Base-by-base conservation (phyloP, 2,329 filamentous ascomycete genomes). In the Calonectria ilicicola region DNA sequence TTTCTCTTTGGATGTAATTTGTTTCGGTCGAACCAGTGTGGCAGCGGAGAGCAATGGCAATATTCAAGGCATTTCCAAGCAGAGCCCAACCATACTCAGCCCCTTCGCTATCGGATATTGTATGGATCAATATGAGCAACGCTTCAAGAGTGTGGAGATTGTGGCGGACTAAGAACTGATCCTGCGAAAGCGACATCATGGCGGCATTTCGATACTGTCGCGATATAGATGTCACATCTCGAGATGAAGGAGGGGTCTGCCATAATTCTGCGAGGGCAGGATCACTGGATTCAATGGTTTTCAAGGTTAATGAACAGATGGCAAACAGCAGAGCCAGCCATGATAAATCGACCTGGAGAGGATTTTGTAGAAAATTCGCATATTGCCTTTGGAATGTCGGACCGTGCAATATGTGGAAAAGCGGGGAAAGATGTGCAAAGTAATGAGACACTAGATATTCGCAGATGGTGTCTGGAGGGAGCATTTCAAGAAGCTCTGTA, bases 381-480 rank as follows among this genome's bases (percentile, higher is more conserved):
- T 77, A 77, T n/a, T 74, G 67, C 17, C 67, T 71, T 64, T 77
- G 65, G 26, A 77, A 76, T 8, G 74, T 74, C 8, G 68, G 69
- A 5, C 66, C 75, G n/a, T 77, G 75, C 0, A 78, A 27, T 5
- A 75, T 51, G 15, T 72, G 73, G 53, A 78, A 78, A 2, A 78
- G 35, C 2, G 76, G 72, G 12, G 63, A 62, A 4, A 73, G 40
- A 42, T 70, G 47, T 3, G 66, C 62, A 15, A 60, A 65, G 19
- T 65, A 65, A 23, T 51, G 62, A 40, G 62, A 23, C 1, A 65
- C 62, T 1, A 65, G 29, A 23, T 65, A 65, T 23, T 65, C 62
- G 29, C 53, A 35, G 12, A 51, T 19, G 5, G 19, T 29, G 21
- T 49, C 44, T 7, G 62, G 62, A 10, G 62, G 62, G 5, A 65